Percentiles rank a stretch among this genome's conserved stretches.
Conservation (phyloP, 2,329 filamentous ascomycete genomes). For the Penicillium fuscoglaucum region DNA sequence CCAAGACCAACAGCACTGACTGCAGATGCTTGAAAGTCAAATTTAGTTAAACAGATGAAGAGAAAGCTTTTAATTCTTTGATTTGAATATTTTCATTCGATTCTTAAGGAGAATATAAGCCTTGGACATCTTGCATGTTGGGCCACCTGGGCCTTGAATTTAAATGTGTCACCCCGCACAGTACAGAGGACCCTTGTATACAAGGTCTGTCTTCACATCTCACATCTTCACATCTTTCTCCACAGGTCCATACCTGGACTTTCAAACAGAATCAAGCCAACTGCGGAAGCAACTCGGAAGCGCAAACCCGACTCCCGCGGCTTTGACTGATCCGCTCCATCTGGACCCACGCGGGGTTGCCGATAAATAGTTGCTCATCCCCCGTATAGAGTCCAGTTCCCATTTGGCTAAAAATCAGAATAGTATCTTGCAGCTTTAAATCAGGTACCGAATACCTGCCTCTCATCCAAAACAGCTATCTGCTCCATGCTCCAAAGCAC, state of each 20-base stretch:
- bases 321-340: slow-evolving; percentile 16
- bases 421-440: background rate
- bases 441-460: background rate
- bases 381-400: background rate
- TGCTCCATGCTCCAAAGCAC: background rate
- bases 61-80: background rate
- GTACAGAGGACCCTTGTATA: background rate
- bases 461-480: background rate
- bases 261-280: background rate
- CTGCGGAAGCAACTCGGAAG: background rate
- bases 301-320: slow-evolving; percentile 15
- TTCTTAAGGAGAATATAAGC: background rate
- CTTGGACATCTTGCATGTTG: background rate
- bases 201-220: background rate
- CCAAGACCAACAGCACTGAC: slow-evolving; percentile 23
- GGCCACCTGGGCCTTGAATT: background rate
- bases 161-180: background rate
- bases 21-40: background rate
- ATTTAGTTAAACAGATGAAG: background rate
- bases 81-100: background rate
- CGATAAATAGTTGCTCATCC: slow-evolving; percentile 17
- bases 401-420: background rate
- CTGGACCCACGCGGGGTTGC: slow-evolving; percentile 23
- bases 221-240: background rate
- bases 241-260: background rate